Conservation (phyloP, 495 filamentous ascomycete genomes). For the Xylaria cubensis region DNA sequence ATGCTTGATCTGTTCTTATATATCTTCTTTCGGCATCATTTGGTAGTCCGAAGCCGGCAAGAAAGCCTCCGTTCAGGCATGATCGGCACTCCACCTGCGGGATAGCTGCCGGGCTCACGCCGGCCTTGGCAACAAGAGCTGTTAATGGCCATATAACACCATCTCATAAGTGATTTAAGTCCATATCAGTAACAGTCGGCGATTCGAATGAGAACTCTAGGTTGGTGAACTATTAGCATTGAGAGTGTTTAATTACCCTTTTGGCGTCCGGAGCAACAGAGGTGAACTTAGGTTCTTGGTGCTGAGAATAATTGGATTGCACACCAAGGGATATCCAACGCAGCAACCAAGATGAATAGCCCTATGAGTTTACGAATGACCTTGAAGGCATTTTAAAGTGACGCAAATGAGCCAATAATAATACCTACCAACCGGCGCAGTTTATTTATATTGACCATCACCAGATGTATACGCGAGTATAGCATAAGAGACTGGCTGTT, state of each 20-base stretch:
- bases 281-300: not conserved
- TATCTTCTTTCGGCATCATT: not conserved
- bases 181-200: conserved; percentile 52
- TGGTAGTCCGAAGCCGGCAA: conserved; percentile 20
- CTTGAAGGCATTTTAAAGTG: conserved; percentile 39
- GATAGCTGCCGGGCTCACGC: not conserved
- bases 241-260: conserved; percentile 34
- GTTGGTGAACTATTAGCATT: conserved; percentile 2
- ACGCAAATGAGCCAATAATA: conserved; percentile 63
- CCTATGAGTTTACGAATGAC: conserved; percentile 51
- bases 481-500: conserved; percentile 71
- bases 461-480: conserved; percentile 68
- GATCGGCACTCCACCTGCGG: conserved; percentile 23
- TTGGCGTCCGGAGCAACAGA: not conserved
- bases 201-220: conserved; percentile 54
- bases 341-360: conserved; percentile 58
- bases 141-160: conserved; percentile 62
- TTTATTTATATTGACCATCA: conserved; percentile 52
- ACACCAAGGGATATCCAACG: conserved; percentile 44
- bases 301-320: not conserved
- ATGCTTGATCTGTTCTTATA: not conserved
- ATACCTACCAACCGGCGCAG: conserved; percentile 61
- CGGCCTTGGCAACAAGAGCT: not conserved
- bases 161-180: conserved; percentile 64
- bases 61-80: conserved; percentile 22